phyloP scores from a whole-genome alignment of 75 land plant genomes.

The Pinus albicaulis region DNA sequence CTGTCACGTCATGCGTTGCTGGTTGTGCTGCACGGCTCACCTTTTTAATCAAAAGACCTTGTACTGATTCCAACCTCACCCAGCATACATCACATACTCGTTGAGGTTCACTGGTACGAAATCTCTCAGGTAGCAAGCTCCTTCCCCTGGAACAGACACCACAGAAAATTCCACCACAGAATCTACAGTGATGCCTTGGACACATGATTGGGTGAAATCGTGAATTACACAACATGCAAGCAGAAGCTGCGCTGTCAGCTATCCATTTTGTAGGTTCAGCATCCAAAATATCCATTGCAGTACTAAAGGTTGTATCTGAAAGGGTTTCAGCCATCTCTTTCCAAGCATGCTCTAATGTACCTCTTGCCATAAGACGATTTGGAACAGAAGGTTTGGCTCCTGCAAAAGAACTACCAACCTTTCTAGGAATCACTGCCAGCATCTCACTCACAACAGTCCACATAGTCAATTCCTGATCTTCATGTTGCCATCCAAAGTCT shows the following conservation, averaged over 20 bases:
- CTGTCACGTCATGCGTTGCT: constrained; percentile 90
- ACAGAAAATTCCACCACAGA: constrained; percentile 96
- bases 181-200: constrained; percentile 96
- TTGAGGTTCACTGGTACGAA: constrained; percentile 67
- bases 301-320: constrained; percentile 42
- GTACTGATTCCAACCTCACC: constrained; percentile 86
- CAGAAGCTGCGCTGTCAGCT: constrained; percentile 80
- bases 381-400: constrained; percentile 17
- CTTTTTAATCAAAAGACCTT: constrained; percentile 70
- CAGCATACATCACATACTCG: constrained; percentile 95
- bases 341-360: constrained; percentile 65
- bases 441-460: constrained; percentile 83
- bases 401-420: constrained; percentile 33
- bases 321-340: constrained; percentile 70
- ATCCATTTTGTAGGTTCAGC: constrained; percentile 91
- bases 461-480: constrained; percentile 64
- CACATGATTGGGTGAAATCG: constrained; percentile 90
- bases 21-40: constrained; percentile 91
- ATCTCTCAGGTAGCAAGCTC: constrained; percentile 84
- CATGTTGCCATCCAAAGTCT: constrained; percentile 50
- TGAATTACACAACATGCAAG: constrained; percentile 90
- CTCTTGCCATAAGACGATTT: constrained; percentile 25
- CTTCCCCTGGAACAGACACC: constrained; percentile 72
- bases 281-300: constrained; percentile 61
- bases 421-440: constrained; percentile 49